Base-by-base conservation (phyloP, 2,329 filamentous ascomycete species). In the Trichoderma afroharzianum region DNA sequence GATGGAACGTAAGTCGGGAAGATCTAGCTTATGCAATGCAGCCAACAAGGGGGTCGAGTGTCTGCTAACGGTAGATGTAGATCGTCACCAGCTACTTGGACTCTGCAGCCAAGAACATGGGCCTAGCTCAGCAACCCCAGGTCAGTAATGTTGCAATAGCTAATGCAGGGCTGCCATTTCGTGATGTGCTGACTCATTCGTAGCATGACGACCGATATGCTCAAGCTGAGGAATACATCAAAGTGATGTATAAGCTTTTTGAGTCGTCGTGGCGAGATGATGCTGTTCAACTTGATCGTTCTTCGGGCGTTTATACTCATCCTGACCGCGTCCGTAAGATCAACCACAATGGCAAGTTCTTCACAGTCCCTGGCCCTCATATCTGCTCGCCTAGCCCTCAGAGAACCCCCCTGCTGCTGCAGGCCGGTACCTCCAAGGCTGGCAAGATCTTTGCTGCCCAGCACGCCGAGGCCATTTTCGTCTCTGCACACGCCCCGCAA, bases 31-130 rank as follows among this genome's bases (percentile, higher is more conserved):
- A 59, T 59, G 36, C 67, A 36, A 50, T 61, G 57, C 39, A 59
- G 55, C 24, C 66, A 7, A 53, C 55, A 36, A 58, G 53, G 36
- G 67, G 28, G n/a, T 14, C 6, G 8, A 4, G 18, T 55, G 30
- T 36, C 32, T 76, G 71, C 78, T 88, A 21, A 66, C 68, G 28
- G 36, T 24, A 32, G 28, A n/a, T 1, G 30, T 50, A 82, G 82
- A 89, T 93, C 68, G 91, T 93, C 0, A 93, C 91, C 0, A 88
- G 90, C 64, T 93, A 92, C 76, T 84, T 93, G 0, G 90, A 93
- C 77, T 91, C 88, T 1, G 91, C 91, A 0, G 91, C 91, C 0
- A 85, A 86, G 12, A 93, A 92, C 76, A 81, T 92, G 62, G 89
- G 90, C 2, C 85, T 85, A 43, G 81, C 84, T 12, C 83, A 88